These are phyloP conservation scores for Lachancea fermentati DNA, from an alignment of 805 yeast genomes.

Conservation along the genomic window DNA sequence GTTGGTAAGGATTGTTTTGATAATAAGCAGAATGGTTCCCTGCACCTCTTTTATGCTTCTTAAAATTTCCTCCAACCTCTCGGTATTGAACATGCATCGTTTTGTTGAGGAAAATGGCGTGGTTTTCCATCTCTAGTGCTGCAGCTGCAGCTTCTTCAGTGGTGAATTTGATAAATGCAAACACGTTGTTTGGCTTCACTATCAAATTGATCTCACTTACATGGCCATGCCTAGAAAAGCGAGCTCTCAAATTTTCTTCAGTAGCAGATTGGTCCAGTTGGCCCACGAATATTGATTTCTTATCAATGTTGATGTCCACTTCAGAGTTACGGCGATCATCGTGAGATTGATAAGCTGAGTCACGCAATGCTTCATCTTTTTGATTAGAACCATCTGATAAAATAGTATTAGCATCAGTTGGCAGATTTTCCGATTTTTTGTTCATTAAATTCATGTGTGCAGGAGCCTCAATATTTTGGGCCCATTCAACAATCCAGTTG, in stretches of 20 bases:
- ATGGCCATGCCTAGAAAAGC: slow-evolving; percentile 65
- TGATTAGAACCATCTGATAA: no score
- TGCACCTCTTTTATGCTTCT: slow-evolving; percentile 4
- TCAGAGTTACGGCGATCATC: not conserved
- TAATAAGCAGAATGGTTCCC: not conserved
- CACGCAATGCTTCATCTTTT: no score
- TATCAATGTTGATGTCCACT: slow-evolving; percentile 48
- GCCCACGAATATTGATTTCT: slow-evolving; percentile 71
- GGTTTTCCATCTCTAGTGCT: slow-evolving; percentile 83
- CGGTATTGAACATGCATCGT: slow-evolving; percentile 84
- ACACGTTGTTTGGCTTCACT: slow-evolving; percentile 44
- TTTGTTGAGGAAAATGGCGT: slow-evolving; percentile 62
- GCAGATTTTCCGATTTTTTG: not conserved
- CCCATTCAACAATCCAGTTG: slow-evolving; percentile 72
- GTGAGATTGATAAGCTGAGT: not conserved
- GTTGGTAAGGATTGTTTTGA: slow-evolving; percentile 13
- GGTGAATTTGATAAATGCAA: slow-evolving; percentile 68
- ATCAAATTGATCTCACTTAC: slow-evolving; percentile 53
- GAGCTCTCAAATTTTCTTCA: slow-evolving; percentile 47
- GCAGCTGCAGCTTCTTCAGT: slow-evolving; percentile 73
- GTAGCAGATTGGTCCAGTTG: slow-evolving; percentile 54
- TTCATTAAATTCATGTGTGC: slow-evolving; percentile 28
- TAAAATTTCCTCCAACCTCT: slow-evolving; percentile 39
- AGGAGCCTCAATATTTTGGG: slow-evolving; percentile 67
- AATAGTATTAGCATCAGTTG: not conserved